These are phyloP conservation scores for Colletotrichum chlorophyti DNA, from an alignment of 2,329 filamentous ascomycete genomes.

Conservation along the genomic window DNA sequence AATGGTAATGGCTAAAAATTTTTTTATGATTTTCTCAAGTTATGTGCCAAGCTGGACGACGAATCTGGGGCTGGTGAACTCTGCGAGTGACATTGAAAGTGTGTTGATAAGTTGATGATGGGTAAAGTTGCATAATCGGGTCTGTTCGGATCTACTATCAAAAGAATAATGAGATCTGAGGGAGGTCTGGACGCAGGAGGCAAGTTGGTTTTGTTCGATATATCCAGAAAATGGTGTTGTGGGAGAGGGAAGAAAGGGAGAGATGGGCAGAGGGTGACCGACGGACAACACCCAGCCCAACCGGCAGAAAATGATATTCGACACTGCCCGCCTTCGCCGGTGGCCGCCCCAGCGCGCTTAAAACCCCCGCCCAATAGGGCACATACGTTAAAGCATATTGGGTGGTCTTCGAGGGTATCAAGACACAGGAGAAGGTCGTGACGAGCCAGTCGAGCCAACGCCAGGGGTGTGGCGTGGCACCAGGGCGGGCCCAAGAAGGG, in stretches of 20 bases:
- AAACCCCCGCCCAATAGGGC: conserved; percentile 26
- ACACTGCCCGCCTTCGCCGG: conserved; percentile 23
- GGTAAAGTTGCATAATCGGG: conserved; percentile 29
- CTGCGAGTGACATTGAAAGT: conserved; percentile 27
- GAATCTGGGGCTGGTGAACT: conserved; percentile 27
- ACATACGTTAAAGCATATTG: conserved; percentile 8
- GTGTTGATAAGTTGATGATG: conserved; percentile 24
- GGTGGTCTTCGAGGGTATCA: conserved; percentile 3
- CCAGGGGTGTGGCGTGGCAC: conserved; percentile 18
- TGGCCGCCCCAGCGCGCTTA: conserved; percentile 25
- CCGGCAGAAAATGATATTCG: conserved; percentile 28
- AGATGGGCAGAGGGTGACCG: neutral
- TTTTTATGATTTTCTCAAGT: conserved; percentile 21
- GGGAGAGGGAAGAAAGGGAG: conserved; percentile 14
- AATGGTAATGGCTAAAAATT: neutral
- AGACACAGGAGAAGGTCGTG: conserved; percentile 14
- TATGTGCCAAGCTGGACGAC: conserved; percentile 29
- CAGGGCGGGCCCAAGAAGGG: conserved; percentile 6
- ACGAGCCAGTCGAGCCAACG: conserved; percentile 4
- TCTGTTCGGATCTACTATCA: conserved; percentile 25
- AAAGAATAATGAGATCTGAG: conserved; percentile 23
- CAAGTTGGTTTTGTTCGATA: conserved; percentile 25
- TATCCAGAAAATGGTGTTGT: conserved; percentile 24
- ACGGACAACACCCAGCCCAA: conserved; percentile 22
- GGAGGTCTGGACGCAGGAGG: conserved; percentile 13